Evolutionary conservation across 495 filamentous ascomycete genomes (phyloP).

Genomic region (Tuber indicum): DNA sequence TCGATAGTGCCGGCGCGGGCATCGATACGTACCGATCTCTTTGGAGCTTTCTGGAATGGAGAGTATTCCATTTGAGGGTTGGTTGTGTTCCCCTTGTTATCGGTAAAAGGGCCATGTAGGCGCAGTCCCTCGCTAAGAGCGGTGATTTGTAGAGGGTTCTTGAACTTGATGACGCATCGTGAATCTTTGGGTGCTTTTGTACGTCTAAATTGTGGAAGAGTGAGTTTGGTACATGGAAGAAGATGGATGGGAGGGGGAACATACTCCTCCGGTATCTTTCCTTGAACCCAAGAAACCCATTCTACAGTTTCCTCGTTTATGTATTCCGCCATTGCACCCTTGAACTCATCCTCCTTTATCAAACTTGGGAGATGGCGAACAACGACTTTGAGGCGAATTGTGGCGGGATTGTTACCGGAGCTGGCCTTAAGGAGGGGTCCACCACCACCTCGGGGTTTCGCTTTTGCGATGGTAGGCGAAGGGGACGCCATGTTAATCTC

Average conservation of each 20-base stretch:
- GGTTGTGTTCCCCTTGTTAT: conserved; percentile 71
- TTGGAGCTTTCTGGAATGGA: conserved; percentile 70
- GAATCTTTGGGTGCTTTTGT: conserved; percentile 22
- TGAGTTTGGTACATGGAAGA: conserved; percentile 1
- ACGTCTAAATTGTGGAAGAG: conserved; percentile 25
- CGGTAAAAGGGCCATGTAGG: conserved; percentile 57
- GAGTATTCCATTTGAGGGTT: conserved; percentile 69
- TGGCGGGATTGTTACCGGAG: conserved; percentile 53
- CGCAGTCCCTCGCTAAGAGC: conserved; percentile 46
- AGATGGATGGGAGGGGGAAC: conserved; percentile 25
- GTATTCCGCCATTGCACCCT: conserved; percentile 66
- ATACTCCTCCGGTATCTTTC: conserved; percentile 85
- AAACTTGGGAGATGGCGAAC: conserved; percentile 79
- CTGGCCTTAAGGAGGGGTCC: conserved; percentile 50
- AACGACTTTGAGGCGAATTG: conserved; percentile 69
- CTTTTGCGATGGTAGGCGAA: conserved; percentile 16
- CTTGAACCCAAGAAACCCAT: conserved; percentile 68
- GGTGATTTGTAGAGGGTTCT: conserved; percentile 20
- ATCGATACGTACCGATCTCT: conserved; percentile 65
- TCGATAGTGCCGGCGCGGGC: conserved; percentile 89
- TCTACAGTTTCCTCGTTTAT: conserved; percentile 71
- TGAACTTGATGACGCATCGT: conserved; percentile 22
- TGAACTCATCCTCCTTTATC: conserved; percentile 73
- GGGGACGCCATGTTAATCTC: conserved; percentile 9
- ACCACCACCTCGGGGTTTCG: conserved; percentile 39